Conservation (phyloP, 1,284 basidiomycete species). For the Pyrrhoderma noxium region DNA sequence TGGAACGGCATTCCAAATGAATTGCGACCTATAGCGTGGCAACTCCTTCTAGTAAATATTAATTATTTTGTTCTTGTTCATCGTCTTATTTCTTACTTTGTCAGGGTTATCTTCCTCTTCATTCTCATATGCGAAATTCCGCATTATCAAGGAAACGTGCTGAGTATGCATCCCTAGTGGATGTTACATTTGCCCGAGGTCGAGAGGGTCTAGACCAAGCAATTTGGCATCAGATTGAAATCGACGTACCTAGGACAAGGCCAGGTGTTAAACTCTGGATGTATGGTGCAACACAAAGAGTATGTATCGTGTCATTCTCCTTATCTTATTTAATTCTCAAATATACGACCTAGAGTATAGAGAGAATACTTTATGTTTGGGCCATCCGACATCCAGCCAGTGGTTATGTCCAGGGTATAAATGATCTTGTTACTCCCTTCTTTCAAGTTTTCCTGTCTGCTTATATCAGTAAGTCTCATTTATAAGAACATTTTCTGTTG, state of each 20-base stretch:
- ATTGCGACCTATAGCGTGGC: conserved; percentile 91
- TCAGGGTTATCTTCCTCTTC: conserved; percentile 89
- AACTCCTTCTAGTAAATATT: conserved; percentile 75
- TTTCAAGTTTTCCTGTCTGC: conserved; percentile 90
- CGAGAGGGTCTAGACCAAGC: conserved; percentile 81
- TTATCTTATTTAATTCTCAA: conserved; percentile 17
- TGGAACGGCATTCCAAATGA: conserved; percentile 93
- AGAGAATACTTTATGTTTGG: conserved; percentile 94
- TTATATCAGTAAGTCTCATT: conserved; percentile 66
- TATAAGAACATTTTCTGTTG: conserved; percentile 12
- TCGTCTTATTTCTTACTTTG: neutral
- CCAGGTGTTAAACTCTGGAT: conserved; percentile 91
- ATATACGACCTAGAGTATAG: conserved; percentile 59
- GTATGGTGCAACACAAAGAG: conserved; percentile 79
- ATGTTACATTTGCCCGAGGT: conserved; percentile 86
- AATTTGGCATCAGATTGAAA: conserved; percentile 98
- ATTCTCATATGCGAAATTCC: conserved; percentile 66
- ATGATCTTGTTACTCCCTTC: conserved; percentile 93
- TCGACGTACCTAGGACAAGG: conserved; percentile 90
- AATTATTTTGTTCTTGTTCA: neutral
- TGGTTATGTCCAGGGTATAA: conserved; percentile 97
- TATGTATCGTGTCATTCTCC: conserved; percentile 31
- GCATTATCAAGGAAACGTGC: conserved; percentile 85
- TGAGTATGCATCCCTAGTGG: conserved; percentile 87
- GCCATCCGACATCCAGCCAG: conserved; percentile 94